Evolutionary conservation across 192 early-diverging fungal genomes (phyloP), one percentile per base, ranked within the genome.

Genomic region (Entomortierella beljakovae): DNA sequence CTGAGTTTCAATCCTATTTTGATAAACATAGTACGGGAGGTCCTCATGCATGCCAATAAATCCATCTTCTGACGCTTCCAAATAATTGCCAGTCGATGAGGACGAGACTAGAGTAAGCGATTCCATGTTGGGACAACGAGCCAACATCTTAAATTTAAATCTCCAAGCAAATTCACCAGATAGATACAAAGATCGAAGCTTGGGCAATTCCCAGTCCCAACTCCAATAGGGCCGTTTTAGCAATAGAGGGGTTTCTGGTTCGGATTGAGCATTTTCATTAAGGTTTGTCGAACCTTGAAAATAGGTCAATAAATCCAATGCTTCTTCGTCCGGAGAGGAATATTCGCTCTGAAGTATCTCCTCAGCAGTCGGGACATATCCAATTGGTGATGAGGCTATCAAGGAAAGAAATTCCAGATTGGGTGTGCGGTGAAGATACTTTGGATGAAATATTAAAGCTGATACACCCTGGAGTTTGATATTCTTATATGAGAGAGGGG

Each of bases 81-180:
- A n/a, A n/a, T n/a, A n/a, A n/a, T n/a, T n/a, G n/a, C n/a, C n/a
- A n/a, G n/a, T n/a, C n/a, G n/a, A n/a, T n/a, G n/a, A n/a, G n/a
- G n/a, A n/a, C n/a, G n/a, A n/a, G n/a, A n/a, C n/a, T n/a, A 71
- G 13, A 3, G n/a, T 15, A 7, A 71, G 46, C 22, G 22, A 18
- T 35, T 56, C 42, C 6, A 71, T 53, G 11, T 23, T 34, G 1
- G 70, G 70, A 49, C 70, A 71, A 0, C 43, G 16, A 20, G 40
- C 70, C 50, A 71, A n/a, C 70, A 64, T 57, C 31, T 2, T 55
- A 35, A 71, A 71, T 48, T 64, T 31, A 61, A 71, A 71, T 26
- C 61, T 22, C 33, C 34, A 49, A 23, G 46, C 61, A 42, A 71
- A 70, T n/a, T 57, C 70, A 25, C 32, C 18, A 9, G 33, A n/a